A percentile compares a stretch with the other conserved stretches of the same genome.
These are phyloP conservation scores for Handroanthus guayacan DNA, from an alignment of 257 asterid species.

Conservation along the genomic window DNA sequence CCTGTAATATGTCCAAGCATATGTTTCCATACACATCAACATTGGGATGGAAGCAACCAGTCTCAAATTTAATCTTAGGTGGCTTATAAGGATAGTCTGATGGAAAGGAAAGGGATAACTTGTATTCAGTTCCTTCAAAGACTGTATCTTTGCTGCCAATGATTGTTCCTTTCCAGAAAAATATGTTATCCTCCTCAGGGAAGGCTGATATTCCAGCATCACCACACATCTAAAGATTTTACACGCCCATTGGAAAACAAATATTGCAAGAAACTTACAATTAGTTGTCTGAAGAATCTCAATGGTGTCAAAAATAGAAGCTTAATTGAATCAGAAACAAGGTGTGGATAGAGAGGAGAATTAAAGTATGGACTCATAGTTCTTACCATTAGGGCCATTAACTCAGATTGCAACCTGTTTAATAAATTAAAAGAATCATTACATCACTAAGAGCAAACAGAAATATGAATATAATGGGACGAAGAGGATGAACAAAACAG, in stretches of 20 bases:
- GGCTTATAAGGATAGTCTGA: constrained; percentile 89
- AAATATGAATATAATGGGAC: no score
- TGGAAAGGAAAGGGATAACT: constrained; percentile 74
- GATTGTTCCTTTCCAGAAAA: constrained; percentile 94
- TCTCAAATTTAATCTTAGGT: constrained; percentile 93
- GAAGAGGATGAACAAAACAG: no score
- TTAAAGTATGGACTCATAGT: not conserved
- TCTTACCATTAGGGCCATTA: constrained; percentile 95
- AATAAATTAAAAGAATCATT: constrained; percentile 14
- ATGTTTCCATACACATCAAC: constrained; percentile 85
- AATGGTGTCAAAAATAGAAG: not conserved
- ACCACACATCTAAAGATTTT: constrained; percentile 73
- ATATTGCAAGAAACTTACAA: not conserved
- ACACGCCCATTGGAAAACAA: no score
- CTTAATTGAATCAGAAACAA: not conserved
- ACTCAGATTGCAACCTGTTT: constrained; percentile 88
- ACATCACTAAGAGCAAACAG: no score
- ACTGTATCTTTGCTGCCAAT: constrained; percentile 89
- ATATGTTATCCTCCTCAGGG: constrained; percentile 96
- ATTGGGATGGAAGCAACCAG: constrained; percentile 93
- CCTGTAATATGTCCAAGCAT: constrained; percentile 95
- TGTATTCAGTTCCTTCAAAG: constrained; percentile 96
- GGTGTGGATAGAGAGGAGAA: not conserved
- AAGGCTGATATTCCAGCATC: constrained; percentile 88
- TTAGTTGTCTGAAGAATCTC: not conserved